phyloP scores from a whole-genome alignment of 345 rosid genomes.

The Microthlaspi erraticum region DNA sequence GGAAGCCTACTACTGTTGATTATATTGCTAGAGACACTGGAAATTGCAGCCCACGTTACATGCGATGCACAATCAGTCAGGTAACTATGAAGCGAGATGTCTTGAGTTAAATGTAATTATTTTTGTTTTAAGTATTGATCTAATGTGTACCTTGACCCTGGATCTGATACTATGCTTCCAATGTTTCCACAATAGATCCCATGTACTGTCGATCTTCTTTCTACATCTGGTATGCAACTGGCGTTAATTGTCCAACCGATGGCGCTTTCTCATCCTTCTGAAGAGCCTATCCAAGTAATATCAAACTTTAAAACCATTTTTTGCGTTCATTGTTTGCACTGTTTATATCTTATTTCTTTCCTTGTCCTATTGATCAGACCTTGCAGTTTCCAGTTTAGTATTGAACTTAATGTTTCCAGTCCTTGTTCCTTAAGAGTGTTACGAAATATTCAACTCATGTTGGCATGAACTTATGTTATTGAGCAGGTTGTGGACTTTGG shows the following conservation, averaged over 20 bases:
- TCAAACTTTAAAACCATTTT: conserved; percentile 11
- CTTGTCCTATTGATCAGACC: neutral
- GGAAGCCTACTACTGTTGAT: conserved; percentile 88
- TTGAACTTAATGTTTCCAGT: neutral
- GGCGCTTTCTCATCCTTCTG: conserved; percentile 94
- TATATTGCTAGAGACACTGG: conserved; percentile 90
- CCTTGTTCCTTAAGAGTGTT: neutral
- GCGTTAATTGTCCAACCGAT: conserved; percentile 89
- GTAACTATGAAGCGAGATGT: conserved; percentile 46
- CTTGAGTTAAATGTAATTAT: conserved; percentile 20
- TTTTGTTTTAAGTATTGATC: conserved; percentile 5
- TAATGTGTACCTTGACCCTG: neutral
- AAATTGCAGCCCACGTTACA: conserved; percentile 96
- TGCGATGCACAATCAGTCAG: conserved; percentile 97
- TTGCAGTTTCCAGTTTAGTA: conserved; percentile 1
- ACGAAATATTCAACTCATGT: neutral
- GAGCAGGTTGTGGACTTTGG: conserved; percentile 89
- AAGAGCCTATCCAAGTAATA: conserved; percentile 90
- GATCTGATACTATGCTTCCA: conserved; percentile 29
- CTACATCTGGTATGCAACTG: conserved; percentile 94
- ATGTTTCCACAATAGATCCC: conserved; percentile 68
- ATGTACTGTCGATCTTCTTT: conserved; percentile 87
- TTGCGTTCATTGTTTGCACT: conserved; percentile 15
- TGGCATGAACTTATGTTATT: conserved; percentile 25
- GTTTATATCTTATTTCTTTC: conserved; percentile 14